These are phyloP conservation scores for Saururus chinensis DNA, from an alignment of 164 flowering plant genomes.

Conservation along the genomic window DNA sequence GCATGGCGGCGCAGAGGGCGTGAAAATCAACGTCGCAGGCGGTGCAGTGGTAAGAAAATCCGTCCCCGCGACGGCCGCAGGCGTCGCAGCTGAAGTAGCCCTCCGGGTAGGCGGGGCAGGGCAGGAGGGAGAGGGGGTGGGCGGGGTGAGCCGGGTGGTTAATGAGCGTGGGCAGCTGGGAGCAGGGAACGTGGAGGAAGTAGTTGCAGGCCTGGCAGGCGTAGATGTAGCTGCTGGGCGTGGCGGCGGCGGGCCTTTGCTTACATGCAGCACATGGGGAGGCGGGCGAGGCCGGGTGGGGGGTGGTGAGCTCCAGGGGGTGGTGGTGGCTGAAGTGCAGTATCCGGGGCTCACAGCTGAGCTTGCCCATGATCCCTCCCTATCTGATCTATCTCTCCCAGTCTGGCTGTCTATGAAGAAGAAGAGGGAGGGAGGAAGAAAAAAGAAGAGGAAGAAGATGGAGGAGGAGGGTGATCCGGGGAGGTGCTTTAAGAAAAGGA, in stretches of 20 bases:
- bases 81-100: constrained; percentile 35
- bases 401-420: neutral
- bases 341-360: constrained; percentile 1
- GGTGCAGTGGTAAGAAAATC: constrained; percentile 33
- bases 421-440: neutral
- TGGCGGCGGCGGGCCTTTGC: neutral
- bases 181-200: constrained; percentile 17
- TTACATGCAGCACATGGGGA: constrained; percentile 13
- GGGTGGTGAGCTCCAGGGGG: constrained; percentile 9
- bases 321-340: constrained; percentile 26
- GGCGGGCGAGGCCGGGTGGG: neutral
- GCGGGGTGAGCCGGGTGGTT: constrained; percentile 21
- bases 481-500: neutral
- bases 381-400: neutral
- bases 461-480: neutral
- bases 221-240: constrained; percentile 9
- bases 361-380: constrained; percentile 4
- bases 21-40: constrained; percentile 27
- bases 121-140: constrained; percentile 24
- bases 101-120: constrained; percentile 23
- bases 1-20: constrained; percentile 22
- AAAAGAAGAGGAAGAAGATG: neutral
- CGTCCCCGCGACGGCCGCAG: constrained; percentile 25
- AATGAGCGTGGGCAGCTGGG: constrained; percentile 10
- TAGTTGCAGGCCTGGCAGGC: constrained; percentile 17